These are phyloP conservation scores for Blastobotrys robertii DNA, from an alignment of 805 yeast species.

Conservation along the genomic window DNA sequence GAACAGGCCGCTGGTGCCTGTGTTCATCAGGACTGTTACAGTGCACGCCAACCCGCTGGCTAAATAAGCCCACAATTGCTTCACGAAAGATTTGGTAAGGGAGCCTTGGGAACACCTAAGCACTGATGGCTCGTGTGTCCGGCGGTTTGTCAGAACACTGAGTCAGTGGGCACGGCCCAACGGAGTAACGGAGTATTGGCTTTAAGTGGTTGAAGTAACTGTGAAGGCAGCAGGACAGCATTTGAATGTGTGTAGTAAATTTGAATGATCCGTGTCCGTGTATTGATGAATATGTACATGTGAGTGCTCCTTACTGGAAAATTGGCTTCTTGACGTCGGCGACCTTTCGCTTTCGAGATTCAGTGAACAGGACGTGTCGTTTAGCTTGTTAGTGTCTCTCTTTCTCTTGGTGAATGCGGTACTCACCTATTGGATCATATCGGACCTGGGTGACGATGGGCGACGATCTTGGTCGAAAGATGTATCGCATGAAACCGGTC, in stretches of 20 bases:
- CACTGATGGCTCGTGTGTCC: too few relatives aligned
- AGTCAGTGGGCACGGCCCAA: too few relatives aligned
- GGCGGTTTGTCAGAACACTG: too few relatives aligned
- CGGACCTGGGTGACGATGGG: slow-evolving; percentile 71
- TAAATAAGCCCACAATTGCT: too few relatives aligned
- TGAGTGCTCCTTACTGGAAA: slow-evolving; percentile 14
- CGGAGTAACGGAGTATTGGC: too few relatives aligned
- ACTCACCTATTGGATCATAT: slow-evolving; percentile 62
- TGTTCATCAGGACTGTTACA: slow-evolving; percentile 25
- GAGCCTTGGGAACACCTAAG: too few relatives aligned
- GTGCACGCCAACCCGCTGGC: slow-evolving; percentile 40
- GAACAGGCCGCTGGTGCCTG: slow-evolving; percentile 28
- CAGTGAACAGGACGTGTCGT: slow-evolving; percentile 86
- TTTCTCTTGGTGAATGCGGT: too few relatives aligned
- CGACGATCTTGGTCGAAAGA: slow-evolving; percentile 72
- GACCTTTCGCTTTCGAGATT: slow-evolving; percentile 76
- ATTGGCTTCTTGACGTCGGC: slow-evolving; percentile 22
- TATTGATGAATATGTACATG: too few relatives aligned
- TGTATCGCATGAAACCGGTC: slow-evolving; percentile 79
- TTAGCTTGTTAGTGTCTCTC: slow-evolving; percentile 37
- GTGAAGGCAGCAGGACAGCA: neutral
- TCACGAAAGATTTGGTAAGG: too few relatives aligned
- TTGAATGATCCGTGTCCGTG: neutral
- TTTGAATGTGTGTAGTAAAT: neutral
- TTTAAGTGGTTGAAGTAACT: too few relatives aligned